Evolutionary conservation across 1,139 yeast species (phyloP).

Genomic region (Nematodospora anomalae): DNA sequence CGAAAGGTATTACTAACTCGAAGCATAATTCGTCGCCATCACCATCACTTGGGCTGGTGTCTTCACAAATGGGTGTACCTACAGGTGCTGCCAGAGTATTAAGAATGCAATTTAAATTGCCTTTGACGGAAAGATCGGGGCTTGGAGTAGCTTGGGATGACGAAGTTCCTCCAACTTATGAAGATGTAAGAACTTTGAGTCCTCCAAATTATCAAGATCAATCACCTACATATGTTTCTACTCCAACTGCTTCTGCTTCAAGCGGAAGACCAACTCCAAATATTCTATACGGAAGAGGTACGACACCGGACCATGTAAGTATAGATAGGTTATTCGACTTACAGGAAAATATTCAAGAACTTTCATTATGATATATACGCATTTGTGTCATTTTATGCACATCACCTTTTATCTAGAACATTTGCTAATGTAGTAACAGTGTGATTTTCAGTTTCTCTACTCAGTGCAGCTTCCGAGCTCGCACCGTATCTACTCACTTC

Average conservation of each 20-base stretch:
- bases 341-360: slow-evolving; percentile 39
- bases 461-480: background rate
- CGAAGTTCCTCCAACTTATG: slow-evolving; percentile 96
- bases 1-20: background rate
- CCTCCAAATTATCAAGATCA: slow-evolving; percentile 74
- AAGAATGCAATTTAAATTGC: slow-evolving; percentile 87
- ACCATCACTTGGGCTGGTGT: background rate
- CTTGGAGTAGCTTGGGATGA: slow-evolving; percentile 98
- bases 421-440: slow-evolving; percentile 1
- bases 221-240: slow-evolving; percentile 19
- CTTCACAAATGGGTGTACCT: slow-evolving; percentile 49
- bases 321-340: slow-evolving; percentile 32
- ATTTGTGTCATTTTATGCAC: too few relatives aligned
- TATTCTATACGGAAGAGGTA: slow-evolving; percentile 47
- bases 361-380: slow-evolving; percentile 14
- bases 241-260: slow-evolving; percentile 15
- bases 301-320: slow-evolving; percentile 31
- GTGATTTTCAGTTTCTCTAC: slow-evolving; percentile 2
- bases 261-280: slow-evolving; percentile 33
- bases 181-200: slow-evolving; percentile 73
- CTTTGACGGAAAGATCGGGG: slow-evolving; percentile 86
- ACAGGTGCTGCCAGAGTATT: slow-evolving; percentile 95
- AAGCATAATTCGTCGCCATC: slow-evolving; percentile 6
- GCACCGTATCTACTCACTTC: slow-evolving; percentile 42
- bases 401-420: slow-evolving; percentile 6